Base-by-base conservation (phyloP, 345 rosid species). In the Adansonia digitata region DNA sequence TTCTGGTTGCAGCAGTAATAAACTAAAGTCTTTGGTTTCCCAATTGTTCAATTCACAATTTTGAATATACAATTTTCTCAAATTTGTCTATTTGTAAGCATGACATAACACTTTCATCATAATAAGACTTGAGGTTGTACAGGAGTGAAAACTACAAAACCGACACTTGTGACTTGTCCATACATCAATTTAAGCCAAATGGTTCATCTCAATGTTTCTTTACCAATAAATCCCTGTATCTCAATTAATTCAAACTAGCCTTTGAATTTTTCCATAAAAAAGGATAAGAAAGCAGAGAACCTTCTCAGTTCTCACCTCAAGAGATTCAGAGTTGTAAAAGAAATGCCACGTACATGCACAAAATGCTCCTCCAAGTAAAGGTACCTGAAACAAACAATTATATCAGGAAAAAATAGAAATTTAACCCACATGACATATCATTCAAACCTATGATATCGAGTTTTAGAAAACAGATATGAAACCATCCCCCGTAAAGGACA, bases 271-370 rank as follows among this genome's bases (percentile, higher is more conserved):
- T 34, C 60, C 11, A 31, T n/a, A 6, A 15, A 43, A 5, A 31
- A 49, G 42, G 40, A 70, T 20, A 52, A 52, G n/a, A 52, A 34
- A 70, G 74, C 43, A 49, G 46, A 70, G 61, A 34, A 49, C 2
- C 18, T 70, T 55, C 59, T 81, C 81, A 92, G 98, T 70, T 55
- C 76, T 81, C 81, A 94, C 98, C 98, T 94, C 97, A 72, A 94
- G 93, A 42, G 96, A 90, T 77, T 94, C 96, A 7, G 88, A 86
- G 76, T 94, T 92, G 78, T 92, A 94, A 76, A 92, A 94, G 94
- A 94, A 94, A 88, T 91, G 98, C 97, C 97, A 94, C 14, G 97
- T 88, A 79, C 97, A 92, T 29, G 97, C 98, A 67, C 98, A 92
- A 66, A 92, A 88, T 72, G 99, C 97, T 90, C 98, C 97, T 51